Evolutionary conservation across 2,329 filamentous ascomycete species (phyloP), one percentile per base, ranked within the genome.

Genomic region (Fusarium albosuccineum): DNA sequence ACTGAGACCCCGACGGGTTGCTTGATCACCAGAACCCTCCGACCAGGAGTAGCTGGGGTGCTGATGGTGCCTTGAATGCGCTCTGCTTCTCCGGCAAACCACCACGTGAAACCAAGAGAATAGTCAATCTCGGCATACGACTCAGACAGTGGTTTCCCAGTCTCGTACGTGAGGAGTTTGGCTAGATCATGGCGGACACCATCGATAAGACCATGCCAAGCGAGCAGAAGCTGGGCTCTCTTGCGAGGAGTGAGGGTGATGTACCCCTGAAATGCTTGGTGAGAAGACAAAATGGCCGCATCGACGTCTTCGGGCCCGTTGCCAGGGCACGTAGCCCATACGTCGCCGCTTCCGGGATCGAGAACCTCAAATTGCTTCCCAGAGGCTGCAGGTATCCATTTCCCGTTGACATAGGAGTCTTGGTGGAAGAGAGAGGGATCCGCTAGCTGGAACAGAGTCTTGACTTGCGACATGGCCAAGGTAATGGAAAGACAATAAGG

Each of bases 11-110:
- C 77, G 14, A 79, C 58, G 13, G 77, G 77, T 58, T 78, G 76
- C 63, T 94, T 94, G 71, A 94, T 85, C 0, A 89, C 91, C 69
- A 94, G 86, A 9, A 90, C 83, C 16, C 91, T 83, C 7, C 91
- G 82, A 37, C 87, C 87, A 0, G 91, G 87, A 0, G 90, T 81
- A 1, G 89, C 84, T 2, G 83, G 82, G 49, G 87, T 85, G 7
- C 90, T 83, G 0, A 84, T 84, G 22, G 91, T 91, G 82, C 71
- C 89, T 22, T 82, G 68, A n/a, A 58, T 45, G 9, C 56, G 36
- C 40, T 58, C 37, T 80, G 83, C 82, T 73, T 85, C 83, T 50
- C 82, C 81, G 3, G 83, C 77, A 66, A 88, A 88, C 85, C 85
- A 88, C 79, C 83, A 85, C 3, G 82, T 80, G 71, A 88, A 87